Base-by-base conservation (phyloP, 306 rosid species). In the Delonix regia region DNA sequence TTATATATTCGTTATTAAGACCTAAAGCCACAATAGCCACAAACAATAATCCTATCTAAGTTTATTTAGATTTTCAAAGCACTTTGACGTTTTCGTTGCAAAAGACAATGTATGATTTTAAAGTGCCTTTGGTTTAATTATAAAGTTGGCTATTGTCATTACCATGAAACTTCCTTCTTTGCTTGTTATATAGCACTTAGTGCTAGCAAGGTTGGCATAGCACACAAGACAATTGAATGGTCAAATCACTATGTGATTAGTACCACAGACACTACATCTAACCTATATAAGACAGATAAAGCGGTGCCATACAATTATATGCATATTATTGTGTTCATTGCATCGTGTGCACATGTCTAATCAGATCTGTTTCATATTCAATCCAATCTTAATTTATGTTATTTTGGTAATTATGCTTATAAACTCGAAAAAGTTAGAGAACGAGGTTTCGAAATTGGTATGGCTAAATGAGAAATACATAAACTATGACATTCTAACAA, bases 141-240 rank as follows among this genome's bases (percentile, higher is more conserved):
- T 63, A 42, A 70, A 71, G 44, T 25, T 42, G 36, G 55, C 6
- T 28, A 63, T 34, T 25, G 51, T 44, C 38, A 53, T 33, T 33
- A 2, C 71, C 25, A 4, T 57, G 79, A 82, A 82, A 53, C 75
- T 82, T 82, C 85, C 69, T 63, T 59, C 48, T 56, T 48, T 27
- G 52, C 24, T 51, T 18, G n/a, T 9, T 51, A 13, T 12, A 48
- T 48, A 51, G 10, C n/a, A 48, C 21, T 48, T 48, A 15, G 19
- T 48, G 53, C n/a, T 7, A 51, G 57, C 57, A 51, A 51, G 57
- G 24, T 3, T 51, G 57, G 24, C 4, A 63, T 9, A n/a, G 25
- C 45, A 33, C 3, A 28, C 45, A 7, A 10, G 25, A 18, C 47
- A 65, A 12, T 10, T 11, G 5, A 11, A 21, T 15, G 34, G 70